phyloP scores from a whole-genome alignment of 1,139 yeast species.

The Komagataea norvegica region DNA sequence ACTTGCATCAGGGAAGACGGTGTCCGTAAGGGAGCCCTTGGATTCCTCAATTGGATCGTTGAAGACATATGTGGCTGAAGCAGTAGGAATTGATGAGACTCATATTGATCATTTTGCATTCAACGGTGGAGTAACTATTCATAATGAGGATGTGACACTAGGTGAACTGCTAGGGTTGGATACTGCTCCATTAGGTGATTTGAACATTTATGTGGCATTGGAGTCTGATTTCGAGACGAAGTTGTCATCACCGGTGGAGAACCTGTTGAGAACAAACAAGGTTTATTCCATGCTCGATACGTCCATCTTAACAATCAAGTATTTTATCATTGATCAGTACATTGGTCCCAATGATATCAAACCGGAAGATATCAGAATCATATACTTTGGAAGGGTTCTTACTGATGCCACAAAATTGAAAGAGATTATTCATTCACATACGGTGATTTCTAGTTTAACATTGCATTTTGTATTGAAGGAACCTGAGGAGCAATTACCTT shows the following conservation, averaged over 20 bases:
- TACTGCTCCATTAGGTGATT: constrained; percentile 23
- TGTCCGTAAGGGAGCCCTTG: constrained; percentile 15
- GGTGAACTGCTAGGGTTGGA: constrained; percentile 20
- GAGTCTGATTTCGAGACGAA: constrained; percentile 18
- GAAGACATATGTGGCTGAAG: constrained; percentile 16
- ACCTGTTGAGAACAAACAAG: constrained; percentile 11
- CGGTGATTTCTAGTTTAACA: constrained; percentile 6
- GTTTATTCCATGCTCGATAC: constrained; percentile 18
- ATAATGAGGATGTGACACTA: constrained; percentile 10
- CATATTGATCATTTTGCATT: constrained; percentile 17
- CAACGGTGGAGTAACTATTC: constrained; percentile 17
- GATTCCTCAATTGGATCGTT: constrained; percentile 13
- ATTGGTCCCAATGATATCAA: constrained; percentile 14
- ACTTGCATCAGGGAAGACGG: constrained; percentile 18
- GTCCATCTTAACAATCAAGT: constrained; percentile 19
- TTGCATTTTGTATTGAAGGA: constrained; percentile 24
- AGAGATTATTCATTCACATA: constrained; percentile 10
- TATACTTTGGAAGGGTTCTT: constrained; percentile 24
- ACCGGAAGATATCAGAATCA: constrained; percentile 21
- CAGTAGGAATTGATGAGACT: constrained; percentile 13
- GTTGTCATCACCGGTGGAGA: constrained; percentile 20
- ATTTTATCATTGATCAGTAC: constrained; percentile 24
- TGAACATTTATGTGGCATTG: constrained; percentile 19
- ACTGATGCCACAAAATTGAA: constrained; percentile 19
- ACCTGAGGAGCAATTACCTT: constrained; percentile 10